Base-by-base conservation (phyloP, 2,329 filamentous ascomycete species). In the Arthrobotrys conoides region DNA sequence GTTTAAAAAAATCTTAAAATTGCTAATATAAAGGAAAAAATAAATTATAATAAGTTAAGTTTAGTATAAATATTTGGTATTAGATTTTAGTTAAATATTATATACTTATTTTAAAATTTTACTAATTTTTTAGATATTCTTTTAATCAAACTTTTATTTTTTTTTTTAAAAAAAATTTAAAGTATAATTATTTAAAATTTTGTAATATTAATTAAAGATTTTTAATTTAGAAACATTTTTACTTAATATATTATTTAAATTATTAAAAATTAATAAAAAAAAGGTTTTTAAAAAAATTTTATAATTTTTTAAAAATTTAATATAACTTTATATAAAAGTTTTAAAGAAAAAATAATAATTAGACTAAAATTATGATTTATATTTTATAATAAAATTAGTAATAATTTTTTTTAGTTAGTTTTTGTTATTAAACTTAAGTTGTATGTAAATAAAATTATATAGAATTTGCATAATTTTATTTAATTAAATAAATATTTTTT, bases 351-450 rank as follows among this genome's bases (percentile, higher is more conserved):
- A 41, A 36, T 22, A 61, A 41, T 61, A 41, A 41, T 20, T 41
- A 20, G 41, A 38, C n/a, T 61, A 41, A 24, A 61, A 38, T 12
- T 61, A 61, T 41, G 41, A 61, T n/a, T 61, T 14, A 61, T 38
- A 22, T 12, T 61, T 41, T 61, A 38, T 61, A 61, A 61, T 61
- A 20, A 20, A 36, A 18, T 61, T 61, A 61, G n/a, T 41, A 61
- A 61, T 41, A 61, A 61, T 22, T 41, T 22, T 30, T 61, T 61
- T n/a, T 4, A 61, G 9, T 20, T 36, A 38, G 10, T 9, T 41
- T 61, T 61, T 41, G 10, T 49, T 1, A 49, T 10, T 22, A 49
- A 49, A 10, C 20, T 49, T 14, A 49, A 49, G n/a, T 10, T 41
- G 41, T 61, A 41, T 41, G 36, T 16, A 10, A 41, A 38, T 5